Conservation (phyloP, 2,329 filamentous ascomycete species). For the Didymella exigua region DNA sequence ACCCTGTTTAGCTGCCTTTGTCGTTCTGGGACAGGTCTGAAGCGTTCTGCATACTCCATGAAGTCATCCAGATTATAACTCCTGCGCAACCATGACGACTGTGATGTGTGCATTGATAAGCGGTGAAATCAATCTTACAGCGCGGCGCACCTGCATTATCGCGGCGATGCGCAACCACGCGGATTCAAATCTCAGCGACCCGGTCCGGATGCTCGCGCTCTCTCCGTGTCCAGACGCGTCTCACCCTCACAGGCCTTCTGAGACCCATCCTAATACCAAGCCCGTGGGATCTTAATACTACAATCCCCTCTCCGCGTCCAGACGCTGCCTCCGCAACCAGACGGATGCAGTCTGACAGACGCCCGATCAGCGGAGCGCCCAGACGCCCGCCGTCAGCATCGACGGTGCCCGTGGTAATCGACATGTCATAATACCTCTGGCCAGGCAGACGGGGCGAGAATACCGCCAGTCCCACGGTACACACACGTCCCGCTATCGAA, state of each 20-base stretch:
- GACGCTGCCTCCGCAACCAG: background rate
- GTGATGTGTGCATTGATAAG: background rate
- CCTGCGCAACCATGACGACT: background rate
- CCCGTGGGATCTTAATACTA: background rate
- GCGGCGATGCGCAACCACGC: background rate
- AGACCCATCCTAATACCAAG: too few species aligned
- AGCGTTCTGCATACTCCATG: background rate
- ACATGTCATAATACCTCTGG: background rate
- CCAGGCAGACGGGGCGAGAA: too few species aligned
- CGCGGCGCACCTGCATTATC: background rate
- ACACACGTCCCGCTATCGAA: too few species aligned
- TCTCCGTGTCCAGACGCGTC: background rate
- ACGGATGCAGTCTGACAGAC: constrained; percentile 5
- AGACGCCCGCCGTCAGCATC: background rate
- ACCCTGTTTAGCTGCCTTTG: constrained; percentile 16
- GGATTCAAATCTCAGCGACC: background rate
- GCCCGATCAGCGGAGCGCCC: background rate
- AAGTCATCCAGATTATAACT: background rate
- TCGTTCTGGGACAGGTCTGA: constrained; percentile 17
- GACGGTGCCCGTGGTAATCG: background rate
- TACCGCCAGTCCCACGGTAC: background rate
- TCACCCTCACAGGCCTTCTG: background rate
- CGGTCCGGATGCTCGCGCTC: too few species aligned
- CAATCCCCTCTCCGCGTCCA: too few species aligned
- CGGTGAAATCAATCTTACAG: background rate